These are phyloP conservation scores for Plectosphaerella sp. DNA, from an alignment of 2,329 filamentous ascomycete species.

Conservation along the genomic window DNA sequence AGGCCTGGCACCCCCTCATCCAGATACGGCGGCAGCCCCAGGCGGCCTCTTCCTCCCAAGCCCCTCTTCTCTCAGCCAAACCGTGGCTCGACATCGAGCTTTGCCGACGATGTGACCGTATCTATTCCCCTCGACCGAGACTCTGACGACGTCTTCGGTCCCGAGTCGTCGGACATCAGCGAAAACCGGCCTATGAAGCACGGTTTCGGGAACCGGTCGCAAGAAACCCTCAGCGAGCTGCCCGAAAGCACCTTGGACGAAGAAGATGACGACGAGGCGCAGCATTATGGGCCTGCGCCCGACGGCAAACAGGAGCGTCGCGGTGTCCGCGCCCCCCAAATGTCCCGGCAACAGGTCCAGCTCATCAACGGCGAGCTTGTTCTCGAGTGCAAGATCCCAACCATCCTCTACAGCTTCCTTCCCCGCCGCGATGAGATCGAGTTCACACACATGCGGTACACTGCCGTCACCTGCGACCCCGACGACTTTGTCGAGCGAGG, in stretches of 20 bases:
- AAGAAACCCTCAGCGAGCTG: constrained; percentile 49
- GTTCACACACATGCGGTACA: constrained; percentile 98
- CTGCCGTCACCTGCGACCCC: constrained; percentile 95
- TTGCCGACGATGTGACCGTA: constrained; percentile 65
- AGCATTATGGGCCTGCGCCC: constrained; percentile 80
- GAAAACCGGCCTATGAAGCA: constrained; percentile 47
- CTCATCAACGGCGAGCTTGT: constrained; percentile 97
- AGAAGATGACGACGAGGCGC: constrained; percentile 24
- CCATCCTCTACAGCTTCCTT: constrained; percentile 94
- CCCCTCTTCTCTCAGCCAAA: constrained; percentile 69
- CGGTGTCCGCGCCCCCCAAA: constrained; percentile 81
- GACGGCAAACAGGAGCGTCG: constrained; percentile 81
- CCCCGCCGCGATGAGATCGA: constrained; percentile 89
- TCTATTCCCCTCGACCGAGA: constrained; percentile 63
- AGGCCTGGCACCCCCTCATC: constrained; percentile 88
- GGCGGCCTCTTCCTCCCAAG: constrained; percentile 81
- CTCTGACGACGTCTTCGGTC: constrained; percentile 72
- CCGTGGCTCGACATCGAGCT: constrained; percentile 40
- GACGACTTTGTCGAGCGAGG: constrained; percentile 86
- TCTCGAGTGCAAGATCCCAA: constrained; percentile 97
- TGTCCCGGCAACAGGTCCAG: constrained; percentile 89
- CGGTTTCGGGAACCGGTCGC: constrained; percentile 52
- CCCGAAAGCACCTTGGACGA: constrained; percentile 10
- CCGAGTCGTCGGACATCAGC: constrained; percentile 47
- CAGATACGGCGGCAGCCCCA: constrained; percentile 80